phyloP scores from a whole-genome alignment of 2,329 filamentous ascomycete genomes.

The Celoporthe dispersa region DNA sequence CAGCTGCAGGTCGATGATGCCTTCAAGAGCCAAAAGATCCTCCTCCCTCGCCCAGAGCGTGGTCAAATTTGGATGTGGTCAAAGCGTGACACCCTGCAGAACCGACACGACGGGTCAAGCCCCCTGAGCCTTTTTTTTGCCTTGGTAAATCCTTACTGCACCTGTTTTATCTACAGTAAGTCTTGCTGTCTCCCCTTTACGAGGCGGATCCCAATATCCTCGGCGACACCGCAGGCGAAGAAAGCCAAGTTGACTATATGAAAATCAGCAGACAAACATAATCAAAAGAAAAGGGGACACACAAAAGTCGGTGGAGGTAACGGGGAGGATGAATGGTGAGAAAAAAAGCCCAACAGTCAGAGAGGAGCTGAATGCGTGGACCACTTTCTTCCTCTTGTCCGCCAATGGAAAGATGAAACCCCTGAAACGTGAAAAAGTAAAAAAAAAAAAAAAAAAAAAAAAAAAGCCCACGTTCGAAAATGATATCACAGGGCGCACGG shows the following conservation, averaged over 20 bases:
- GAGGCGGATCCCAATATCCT: background rate
- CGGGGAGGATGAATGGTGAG: background rate
- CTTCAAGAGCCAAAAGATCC: background rate
- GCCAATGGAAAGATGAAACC: background rate
- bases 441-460: background rate
- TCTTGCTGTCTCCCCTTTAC: background rate
- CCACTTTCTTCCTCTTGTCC: background rate
- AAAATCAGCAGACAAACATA: background rate
- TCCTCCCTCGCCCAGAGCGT: background rate
- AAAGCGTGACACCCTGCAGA: conserved; percentile 1
- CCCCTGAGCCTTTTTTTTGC: background rate
- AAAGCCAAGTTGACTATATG: background rate
- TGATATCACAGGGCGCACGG: background rate
- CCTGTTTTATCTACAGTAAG: background rate
- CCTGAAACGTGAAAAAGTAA: background rate
- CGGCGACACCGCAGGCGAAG: background rate
- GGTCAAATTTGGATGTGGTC: conserved; percentile 6
- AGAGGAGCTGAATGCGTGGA: background rate
- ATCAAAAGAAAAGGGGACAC: background rate
- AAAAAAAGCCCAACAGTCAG: background rate
- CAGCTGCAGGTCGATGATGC: background rate
- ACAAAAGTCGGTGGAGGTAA: background rate
- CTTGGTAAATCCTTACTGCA: too few species aligned
- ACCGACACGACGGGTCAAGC: background rate
- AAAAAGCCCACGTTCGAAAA: background rate